Percentiles rank a stretch among this genome's conserved stretches.
Evolutionary conservation across 1,284 basidiomycete genomes (phyloP).

Genomic region (Afroboletus lepidellus): DNA sequence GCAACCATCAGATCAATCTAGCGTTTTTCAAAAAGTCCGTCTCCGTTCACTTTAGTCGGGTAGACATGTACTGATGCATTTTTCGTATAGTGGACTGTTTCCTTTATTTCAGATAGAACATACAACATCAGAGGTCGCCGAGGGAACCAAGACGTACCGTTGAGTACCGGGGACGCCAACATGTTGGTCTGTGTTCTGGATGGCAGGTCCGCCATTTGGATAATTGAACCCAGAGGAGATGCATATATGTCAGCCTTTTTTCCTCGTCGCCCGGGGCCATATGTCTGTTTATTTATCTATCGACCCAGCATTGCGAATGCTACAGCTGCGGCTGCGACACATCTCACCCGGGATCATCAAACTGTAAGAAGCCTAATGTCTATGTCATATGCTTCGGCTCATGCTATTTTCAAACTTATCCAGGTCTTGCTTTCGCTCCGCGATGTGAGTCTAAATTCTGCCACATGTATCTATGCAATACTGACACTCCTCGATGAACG

Average conservation of each 20-base stretch:
- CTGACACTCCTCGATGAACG: neutral
- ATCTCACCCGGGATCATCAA: neutral
- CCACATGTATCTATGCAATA: neutral
- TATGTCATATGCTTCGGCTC: neutral
- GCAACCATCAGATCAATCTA: neutral
- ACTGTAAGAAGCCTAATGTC: neutral
- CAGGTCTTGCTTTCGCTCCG: neutral
- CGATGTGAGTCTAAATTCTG: neutral
- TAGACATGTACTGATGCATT: neutral
- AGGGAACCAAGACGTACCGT: neutral
- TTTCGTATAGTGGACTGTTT: neutral
- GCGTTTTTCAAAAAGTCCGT: neutral
- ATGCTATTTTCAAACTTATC: neutral
- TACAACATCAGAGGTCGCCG: neutral
- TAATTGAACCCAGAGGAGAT: neutral
- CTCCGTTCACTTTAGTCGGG: neutral
- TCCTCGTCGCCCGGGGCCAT: no score
- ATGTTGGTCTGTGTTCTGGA: neutral
- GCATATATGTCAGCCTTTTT: neutral
- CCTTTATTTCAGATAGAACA: neutral
- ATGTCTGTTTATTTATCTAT: neutral
- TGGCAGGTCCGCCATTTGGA: neutral
- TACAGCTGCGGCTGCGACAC: neutral
- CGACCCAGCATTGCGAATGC: constrained; percentile 1
- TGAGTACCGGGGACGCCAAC: neutral